Evolutionary conservation across 768 basidiomycete species (phyloP), one percentile per base, ranked within the genome.

Genomic region (Lanmaoa rubissima): DNA sequence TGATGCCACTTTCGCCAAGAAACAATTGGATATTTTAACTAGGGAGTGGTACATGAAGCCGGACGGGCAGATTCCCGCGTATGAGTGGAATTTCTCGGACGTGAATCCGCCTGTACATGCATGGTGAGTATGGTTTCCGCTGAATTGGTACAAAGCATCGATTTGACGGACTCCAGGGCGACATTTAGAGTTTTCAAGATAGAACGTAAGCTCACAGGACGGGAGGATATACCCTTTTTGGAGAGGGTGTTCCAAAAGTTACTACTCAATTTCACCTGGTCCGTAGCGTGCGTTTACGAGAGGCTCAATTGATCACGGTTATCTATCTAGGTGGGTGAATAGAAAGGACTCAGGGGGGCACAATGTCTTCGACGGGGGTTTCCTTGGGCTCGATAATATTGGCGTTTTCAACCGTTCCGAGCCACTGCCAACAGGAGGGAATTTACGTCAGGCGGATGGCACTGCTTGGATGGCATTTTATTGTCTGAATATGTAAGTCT

Each of bases 381-480:
- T 99, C 79, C 81, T 99, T 39, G 97, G 97, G 32, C 78, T 99
- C 41, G 97, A 99, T 77, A 99, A 99, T 67, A 98, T 99, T 59
- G 94, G 94, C 13, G 85, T 92, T 7, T 99, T 99, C 79, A 99
- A 99, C 75, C 88, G 97, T 46, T 97, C 94, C 2, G 97, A 99
- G 72, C 92, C 94, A 28, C 75, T 99, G 26, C 97, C 97, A 8
- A 98, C 95, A 6, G 96, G 96, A 35, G 97, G 97, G 10, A 83
- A 76, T 17, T 78, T 99, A 56, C 94, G 96, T 52, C 97, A 99
- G 75, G 94, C 97, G 9, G 97, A 99, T 69, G 96, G 96, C 10
- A 99, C 97, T 7, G 93, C 96, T 0, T 99, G 97, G 97, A 99
- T 99, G 97, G 97, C 94, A 34, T 99, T 98, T 77, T 99, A 96